phyloP scores from a whole-genome alignment of 306 rosid species.

The Acacia confusa region DNA sequence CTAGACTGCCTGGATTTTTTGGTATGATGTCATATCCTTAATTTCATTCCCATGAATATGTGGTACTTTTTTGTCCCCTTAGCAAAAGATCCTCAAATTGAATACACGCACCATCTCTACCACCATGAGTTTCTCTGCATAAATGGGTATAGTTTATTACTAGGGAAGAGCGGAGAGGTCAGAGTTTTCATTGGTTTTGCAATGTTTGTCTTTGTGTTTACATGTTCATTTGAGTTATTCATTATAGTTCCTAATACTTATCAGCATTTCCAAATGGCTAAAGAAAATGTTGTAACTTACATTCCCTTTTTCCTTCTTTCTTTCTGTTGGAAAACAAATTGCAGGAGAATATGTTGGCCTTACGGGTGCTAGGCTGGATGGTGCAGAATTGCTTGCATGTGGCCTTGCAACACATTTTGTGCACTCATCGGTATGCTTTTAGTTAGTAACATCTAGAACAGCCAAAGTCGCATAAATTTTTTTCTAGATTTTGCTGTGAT shows the following conservation, averaged over 20 bases:
- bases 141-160: background rate
- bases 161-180: background rate
- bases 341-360: constrained; percentile 98
- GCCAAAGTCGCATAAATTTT: background rate
- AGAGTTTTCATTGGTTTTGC: background rate
- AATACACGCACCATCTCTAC: constrained; percentile 2
- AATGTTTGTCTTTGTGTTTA: background rate
- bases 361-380: constrained; percentile 88
- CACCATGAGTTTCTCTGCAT: constrained; percentile 10
- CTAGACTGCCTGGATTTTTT: constrained; percentile 89
- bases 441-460: background rate
- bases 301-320: background rate
- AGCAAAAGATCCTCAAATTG: constrained; percentile 4
- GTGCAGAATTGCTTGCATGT: constrained; percentile 93
- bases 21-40: constrained; percentile 55
- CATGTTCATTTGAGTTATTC: constrained; percentile 5
- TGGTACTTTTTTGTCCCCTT: constrained; percentile 4
- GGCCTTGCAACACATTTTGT: constrained; percentile 98
- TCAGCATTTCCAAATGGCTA: constrained; percentile 23
- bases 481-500: background rate
- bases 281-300: constrained; percentile 7
- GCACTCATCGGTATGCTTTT: constrained; percentile 59
- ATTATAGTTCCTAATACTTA: constrained; percentile 5
- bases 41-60: constrained; percentile 22
- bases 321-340: constrained; percentile 32